Base-by-base conservation (phyloP, 1,284 basidiomycete species). In the Dichomitus squalens region DNA sequence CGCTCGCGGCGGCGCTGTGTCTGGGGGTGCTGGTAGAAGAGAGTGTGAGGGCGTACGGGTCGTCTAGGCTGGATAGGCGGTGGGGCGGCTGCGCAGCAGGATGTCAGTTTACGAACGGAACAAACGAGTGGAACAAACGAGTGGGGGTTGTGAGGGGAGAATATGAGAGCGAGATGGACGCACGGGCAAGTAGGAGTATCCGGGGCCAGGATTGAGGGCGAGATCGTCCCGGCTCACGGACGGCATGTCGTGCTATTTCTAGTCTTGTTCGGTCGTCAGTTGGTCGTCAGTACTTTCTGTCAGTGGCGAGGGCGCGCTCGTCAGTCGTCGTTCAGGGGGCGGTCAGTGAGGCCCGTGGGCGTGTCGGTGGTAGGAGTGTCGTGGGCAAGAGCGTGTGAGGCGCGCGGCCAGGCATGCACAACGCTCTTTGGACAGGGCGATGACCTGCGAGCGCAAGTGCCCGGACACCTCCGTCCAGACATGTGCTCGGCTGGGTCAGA, bases 31-130 rank as follows among this genome's bases (percentile, higher is more conserved):
- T n/a, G 47, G 40, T 27, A 61, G 58, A 7, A 64, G 60, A 52
- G 48, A 63, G 58, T 50, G 62, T 61, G 50, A 66, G 61, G 35
- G 64, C 62, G 67, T 70, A 70, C 50, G 68, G 66, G 63, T 72
- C 67, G 68, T 72, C 68, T 55, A 61, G 39, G 65, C 65, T 66
- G 31, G 73, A 74, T 34, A 73, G 66, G 57, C 70, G 66, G 62
- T 74, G 70, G 14, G 74, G 73, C 7, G 72, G 70, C 75, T 76
- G 70, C 66, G 61, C 67, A 68, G 66, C 67, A 72, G 61, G 33
- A n/a, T 41, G 47, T 16, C 21, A 31, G 49, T 41, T 21, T 52
- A 52, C 20, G 50, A 38, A 52, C 35, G 35, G 48, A 49, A 20
- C 7, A 34, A 33, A 5, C 29, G 29, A 11, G 29, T 31, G 29